These are phyloP conservation scores for Spinellus fusiger DNA, from an alignment of 192 early-diverging fungal species.

Conservation along the genomic window DNA sequence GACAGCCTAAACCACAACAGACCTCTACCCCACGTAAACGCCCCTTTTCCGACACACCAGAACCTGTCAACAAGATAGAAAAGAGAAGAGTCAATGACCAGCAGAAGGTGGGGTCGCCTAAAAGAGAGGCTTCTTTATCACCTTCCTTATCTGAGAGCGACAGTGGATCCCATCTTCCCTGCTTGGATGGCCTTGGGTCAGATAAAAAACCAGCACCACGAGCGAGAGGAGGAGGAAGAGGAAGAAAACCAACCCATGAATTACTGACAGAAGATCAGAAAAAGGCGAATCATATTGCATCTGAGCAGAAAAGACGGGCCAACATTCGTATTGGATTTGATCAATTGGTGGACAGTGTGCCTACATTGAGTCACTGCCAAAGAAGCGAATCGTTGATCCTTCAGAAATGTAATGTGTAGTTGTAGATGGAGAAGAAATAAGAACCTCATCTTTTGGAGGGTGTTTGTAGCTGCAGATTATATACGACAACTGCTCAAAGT, in stretches of 20 bases:
- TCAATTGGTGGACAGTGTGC: conserved; percentile 79
- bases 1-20: not conserved
- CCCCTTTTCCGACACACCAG: not conserved
- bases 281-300: conserved; percentile 66
- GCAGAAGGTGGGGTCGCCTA: no score
- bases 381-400: conserved; percentile 79
- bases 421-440: not conserved
- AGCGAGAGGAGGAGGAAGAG: not conserved
- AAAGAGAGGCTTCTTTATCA: not conserved
- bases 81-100: no score
- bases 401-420: conserved; percentile 52
- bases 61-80: no score
- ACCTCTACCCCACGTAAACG: not conserved
- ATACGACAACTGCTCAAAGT: conserved; percentile 60
- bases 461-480: conserved; percentile 58
- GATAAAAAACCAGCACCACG: not conserved
- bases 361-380: conserved; percentile 74
- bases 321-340: conserved; percentile 89
- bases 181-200: not conserved
- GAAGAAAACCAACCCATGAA: conserved; percentile 45
- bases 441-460: not conserved
- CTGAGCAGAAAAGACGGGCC: conserved; percentile 82
- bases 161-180: not conserved
- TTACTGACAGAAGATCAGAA: conserved; percentile 79
- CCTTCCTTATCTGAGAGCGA: not conserved